Evolutionary conservation across 192 early-diverging fungal genomes (phyloP).

Genomic region (Spinellus fusiger): DNA sequence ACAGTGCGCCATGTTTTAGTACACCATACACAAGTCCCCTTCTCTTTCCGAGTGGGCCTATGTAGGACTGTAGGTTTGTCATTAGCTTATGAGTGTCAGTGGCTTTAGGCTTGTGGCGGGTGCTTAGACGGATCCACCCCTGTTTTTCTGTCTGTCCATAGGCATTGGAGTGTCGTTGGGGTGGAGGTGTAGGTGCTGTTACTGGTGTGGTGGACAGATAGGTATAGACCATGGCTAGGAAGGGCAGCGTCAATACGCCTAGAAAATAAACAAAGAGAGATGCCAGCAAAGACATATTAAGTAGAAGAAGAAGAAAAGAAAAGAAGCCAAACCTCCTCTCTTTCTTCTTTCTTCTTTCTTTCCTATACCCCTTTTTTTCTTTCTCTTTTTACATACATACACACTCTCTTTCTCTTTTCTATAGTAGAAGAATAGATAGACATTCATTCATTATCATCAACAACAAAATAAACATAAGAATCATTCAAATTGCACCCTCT

Average conservation of each 20-base stretch:
- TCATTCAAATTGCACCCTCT: too few species aligned
- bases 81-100: conserved; percentile 16
- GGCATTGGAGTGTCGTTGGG: not conserved
- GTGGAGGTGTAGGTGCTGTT: not conserved
- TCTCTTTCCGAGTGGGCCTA: conserved; percentile 4
- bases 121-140: conserved; percentile 32
- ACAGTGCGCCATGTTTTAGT: conserved; percentile 69
- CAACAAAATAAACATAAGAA: too few species aligned
- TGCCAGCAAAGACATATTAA: not conserved
- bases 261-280: too few species aligned
- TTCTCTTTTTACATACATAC: not conserved
- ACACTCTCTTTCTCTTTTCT: not conserved
- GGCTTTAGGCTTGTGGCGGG: conserved; percentile 12
- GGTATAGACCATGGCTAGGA: conserved; percentile 13
- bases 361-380: not conserved
- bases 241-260: too few species aligned
- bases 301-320: too few species aligned
- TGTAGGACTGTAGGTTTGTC: conserved; percentile 14
- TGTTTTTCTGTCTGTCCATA: conserved; percentile 9
- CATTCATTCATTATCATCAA: not conserved
- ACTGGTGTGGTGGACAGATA: not conserved
- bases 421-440: not conserved
- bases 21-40: conserved; percentile 51
- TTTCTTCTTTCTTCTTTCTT: not conserved
- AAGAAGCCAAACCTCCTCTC: too few species aligned